A percentile compares a stretch with the other conserved stretches of the same genome.
Evolutionary conservation across 1,284 basidiomycete genomes (phyloP).

Genomic region (Rhodotorula glutinis): DNA sequence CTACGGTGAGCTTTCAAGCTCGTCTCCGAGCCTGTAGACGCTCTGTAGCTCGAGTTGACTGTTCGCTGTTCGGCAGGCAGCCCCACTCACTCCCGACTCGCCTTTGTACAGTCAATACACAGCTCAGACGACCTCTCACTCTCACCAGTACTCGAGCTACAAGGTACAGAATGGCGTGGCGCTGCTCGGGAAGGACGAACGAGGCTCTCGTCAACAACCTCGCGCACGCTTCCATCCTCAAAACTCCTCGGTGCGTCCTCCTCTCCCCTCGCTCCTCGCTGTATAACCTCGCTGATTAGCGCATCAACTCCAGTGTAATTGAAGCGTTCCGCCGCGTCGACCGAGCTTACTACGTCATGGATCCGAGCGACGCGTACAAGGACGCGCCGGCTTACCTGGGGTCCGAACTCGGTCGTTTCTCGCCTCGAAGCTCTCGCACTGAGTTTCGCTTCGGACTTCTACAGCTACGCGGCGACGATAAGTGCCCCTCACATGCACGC

Average conservation of each 20-base stretch:
- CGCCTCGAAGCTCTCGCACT: too few species aligned
- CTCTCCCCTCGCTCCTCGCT: too few species aligned
- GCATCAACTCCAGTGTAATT: conserved; percentile 21
- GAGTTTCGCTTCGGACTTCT: neutral
- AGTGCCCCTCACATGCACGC: conserved; percentile 93
- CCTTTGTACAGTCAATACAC: too few species aligned
- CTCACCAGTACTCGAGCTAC: neutral
- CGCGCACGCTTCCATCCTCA: conserved; percentile 57
- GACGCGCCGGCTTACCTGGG: conserved; percentile 69
- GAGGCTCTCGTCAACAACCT: conserved; percentile 69
- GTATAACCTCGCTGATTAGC: neutral
- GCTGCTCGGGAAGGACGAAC: conserved; percentile 66
- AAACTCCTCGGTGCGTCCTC: conserved; percentile 50
- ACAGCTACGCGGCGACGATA: conserved; percentile 78
- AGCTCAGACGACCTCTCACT: too few species aligned
- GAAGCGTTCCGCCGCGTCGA: conserved; percentile 72
- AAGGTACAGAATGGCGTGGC: conserved; percentile 67
- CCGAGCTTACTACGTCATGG: conserved; percentile 62
- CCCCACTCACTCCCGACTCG: neutral
- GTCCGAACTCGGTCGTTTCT: neutral
- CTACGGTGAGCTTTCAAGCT: too few species aligned
- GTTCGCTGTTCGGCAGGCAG: neutral
- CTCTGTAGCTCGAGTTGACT: neutral
- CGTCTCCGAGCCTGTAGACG: too few species aligned
- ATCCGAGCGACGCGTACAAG: conserved; percentile 61